A percentile compares a stretch with the other conserved stretches of the same genome.
These are phyloP conservation scores for Excoecaria agallocha DNA, from an alignment of 345 rosid genomes.

Conservation along the genomic window DNA sequence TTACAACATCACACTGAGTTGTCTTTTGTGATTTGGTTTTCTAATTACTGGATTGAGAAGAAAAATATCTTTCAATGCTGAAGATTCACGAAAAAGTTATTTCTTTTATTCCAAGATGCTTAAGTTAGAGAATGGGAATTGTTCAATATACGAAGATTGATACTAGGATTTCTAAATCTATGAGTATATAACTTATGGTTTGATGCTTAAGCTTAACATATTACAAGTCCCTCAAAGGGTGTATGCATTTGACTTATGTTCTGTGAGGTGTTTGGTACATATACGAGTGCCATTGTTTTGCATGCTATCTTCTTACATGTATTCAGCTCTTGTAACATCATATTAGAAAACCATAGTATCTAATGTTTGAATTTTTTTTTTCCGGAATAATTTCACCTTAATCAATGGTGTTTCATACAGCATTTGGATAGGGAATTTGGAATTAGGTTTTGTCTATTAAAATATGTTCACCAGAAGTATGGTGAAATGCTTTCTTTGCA, in stretches of 20 bases:
- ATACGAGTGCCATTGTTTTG: neutral
- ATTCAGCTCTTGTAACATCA: neutral
- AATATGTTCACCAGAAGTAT: constrained; percentile 10
- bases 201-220: neutral
- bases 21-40: neutral
- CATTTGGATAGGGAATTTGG: neutral
- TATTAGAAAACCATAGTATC: neutral
- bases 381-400: neutral
- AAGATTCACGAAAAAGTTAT: neutral
- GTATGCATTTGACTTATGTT: neutral
- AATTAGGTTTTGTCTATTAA: neutral
- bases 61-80: neutral
- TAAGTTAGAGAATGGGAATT: neutral
- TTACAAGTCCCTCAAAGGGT: neutral
- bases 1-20: neutral
- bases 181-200: neutral
- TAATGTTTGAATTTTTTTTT: neutral
- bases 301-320: neutral
- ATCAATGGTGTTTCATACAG: neutral
- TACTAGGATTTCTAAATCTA: neutral
- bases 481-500: constrained; percentile 31
- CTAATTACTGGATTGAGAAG: neutral
- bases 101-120: neutral
- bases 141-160: neutral
- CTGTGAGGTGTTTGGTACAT: no score